Base-by-base conservation (phyloP, 768 basidiomycete genomes). In the Psilocybe tampanensis region DNA sequence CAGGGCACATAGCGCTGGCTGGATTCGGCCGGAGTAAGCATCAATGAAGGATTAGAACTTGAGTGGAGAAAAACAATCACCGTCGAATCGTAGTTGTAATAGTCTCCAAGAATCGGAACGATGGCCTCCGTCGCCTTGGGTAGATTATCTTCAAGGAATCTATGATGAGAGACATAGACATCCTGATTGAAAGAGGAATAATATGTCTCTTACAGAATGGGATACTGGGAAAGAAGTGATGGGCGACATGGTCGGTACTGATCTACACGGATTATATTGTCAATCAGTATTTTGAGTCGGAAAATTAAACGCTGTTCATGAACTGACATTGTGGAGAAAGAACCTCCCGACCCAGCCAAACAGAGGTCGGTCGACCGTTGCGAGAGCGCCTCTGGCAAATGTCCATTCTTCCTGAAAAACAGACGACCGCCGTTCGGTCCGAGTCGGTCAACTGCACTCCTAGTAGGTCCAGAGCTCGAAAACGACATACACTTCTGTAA, bases 61-160 rank as follows among this genome's bases (percentile, higher is more conserved):
- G 17, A 51, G 19, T 17, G 33, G 17, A 23, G 23, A 51, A 26
- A 41, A 63, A 75, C 29, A 29, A 29, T 59, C 60, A 82, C 84
- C 32, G 84, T 85, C 1, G 81, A 81, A 61, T 84, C 84, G 55
- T 80, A 83, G 55, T 81, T 82, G 61, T 86, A 86, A 62, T 84
- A 74, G 9, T 83, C 80, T 21, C 76, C 77, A 29, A 86, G 73
- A 8, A 86, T 72, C 1, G 71, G 72, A 59, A 76, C 81, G 55
- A 81, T 76, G 12, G 75, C 75, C 56, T 76, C 72, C 22, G 80
- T 82, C 2, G 76, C 76, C 58, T 71, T 59, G 8, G 80, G 80
- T 19, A 79, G 73, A 64, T 85, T 81, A 65, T 86, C 83, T 84
- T 1, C 17, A 49, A 34, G 45, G 8, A 44, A 47, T 39, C 32